phyloP scores from a whole-genome alignment of 2,329 filamentous ascomycete species.

The Fusarium lyarnte region DNA sequence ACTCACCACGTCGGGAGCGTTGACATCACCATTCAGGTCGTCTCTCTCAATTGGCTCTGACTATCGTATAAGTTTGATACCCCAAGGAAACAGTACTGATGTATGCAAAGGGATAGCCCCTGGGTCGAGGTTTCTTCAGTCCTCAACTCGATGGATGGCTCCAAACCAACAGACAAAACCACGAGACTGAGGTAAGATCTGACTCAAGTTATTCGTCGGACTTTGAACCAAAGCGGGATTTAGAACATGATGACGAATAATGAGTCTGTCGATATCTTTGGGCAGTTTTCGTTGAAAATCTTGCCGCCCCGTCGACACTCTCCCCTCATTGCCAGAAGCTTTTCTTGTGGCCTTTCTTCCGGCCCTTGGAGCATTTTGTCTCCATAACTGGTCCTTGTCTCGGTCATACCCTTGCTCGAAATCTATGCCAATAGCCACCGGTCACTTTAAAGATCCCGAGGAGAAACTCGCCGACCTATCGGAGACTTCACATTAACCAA shows the following conservation, averaged over 20 bases:
- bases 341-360: not conserved
- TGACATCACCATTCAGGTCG: not conserved
- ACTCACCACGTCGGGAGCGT: accelerated
- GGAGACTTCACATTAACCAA: not conserved
- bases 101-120: too few relatives aligned
- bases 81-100: too few relatives aligned
- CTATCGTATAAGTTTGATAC: accelerated
- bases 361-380: accelerated
- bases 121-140: too few relatives aligned
- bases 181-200: not conserved
- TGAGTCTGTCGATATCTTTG: not conserved
- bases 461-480: not conserved
- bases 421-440: not conserved
- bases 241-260: accelerated
- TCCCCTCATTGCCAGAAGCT: not conserved
- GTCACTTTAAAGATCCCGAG: not conserved
- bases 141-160: too few relatives aligned
- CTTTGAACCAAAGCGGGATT: accelerated
- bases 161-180: not conserved
- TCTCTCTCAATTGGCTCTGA: accelerated
- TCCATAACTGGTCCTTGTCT: accelerated
- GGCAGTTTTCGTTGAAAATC: not conserved
- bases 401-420: accelerated
- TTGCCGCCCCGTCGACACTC: not conserved
- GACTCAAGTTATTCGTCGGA: accelerated